Evolutionary conservation across 805 yeast genomes (phyloP).

Genomic region (Saccharomyces kudriavzevii): DNA sequence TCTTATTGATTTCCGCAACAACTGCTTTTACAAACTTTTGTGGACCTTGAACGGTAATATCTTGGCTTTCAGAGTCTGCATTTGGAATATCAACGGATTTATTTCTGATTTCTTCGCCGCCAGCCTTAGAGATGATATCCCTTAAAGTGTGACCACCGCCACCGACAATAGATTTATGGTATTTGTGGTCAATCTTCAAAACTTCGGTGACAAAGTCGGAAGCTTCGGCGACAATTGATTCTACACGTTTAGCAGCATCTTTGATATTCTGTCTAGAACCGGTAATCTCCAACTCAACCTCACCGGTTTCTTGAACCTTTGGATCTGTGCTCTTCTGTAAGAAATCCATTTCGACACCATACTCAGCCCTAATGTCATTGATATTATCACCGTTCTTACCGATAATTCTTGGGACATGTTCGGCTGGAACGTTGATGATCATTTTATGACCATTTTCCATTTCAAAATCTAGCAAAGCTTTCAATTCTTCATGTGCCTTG

Average conservation of each 20-base stretch:
- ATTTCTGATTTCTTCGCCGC: slow-evolving; percentile 46
- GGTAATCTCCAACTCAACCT: slow-evolving; percentile 56
- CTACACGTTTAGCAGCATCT: slow-evolving; percentile 58
- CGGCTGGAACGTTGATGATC: slow-evolving; percentile 57
- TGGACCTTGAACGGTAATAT: slow-evolving; percentile 67
- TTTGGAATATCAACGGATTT: slow-evolving; percentile 50
- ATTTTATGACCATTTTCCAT: slow-evolving; percentile 71
- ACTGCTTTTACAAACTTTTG: slow-evolving; percentile 63
- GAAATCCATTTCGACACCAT: slow-evolving; percentile 45
- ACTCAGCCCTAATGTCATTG: slow-evolving; percentile 63
- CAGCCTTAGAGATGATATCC: slow-evolving; percentile 70
- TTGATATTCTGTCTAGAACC: slow-evolving; percentile 74
- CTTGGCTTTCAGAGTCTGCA: slow-evolving; percentile 47
- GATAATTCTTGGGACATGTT: slow-evolving; percentile 75
- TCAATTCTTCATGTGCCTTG: slow-evolving; percentile 74
- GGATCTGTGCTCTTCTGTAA: slow-evolving; percentile 33
- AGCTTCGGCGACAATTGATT: slow-evolving; percentile 53
- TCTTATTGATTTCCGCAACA: slow-evolving; percentile 48
- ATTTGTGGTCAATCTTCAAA: slow-evolving; percentile 62
- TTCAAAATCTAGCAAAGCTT: slow-evolving; percentile 77
- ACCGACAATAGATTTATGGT: slow-evolving; percentile 72
- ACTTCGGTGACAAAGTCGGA: slow-evolving; percentile 52
- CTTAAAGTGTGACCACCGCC: slow-evolving; percentile 65
- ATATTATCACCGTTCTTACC: slow-evolving; percentile 84
- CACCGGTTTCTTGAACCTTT: slow-evolving; percentile 40